These are phyloP conservation scores for Darksidea phi DNA, from an alignment of 495 filamentous ascomycete species.

Conservation along the genomic window DNA sequence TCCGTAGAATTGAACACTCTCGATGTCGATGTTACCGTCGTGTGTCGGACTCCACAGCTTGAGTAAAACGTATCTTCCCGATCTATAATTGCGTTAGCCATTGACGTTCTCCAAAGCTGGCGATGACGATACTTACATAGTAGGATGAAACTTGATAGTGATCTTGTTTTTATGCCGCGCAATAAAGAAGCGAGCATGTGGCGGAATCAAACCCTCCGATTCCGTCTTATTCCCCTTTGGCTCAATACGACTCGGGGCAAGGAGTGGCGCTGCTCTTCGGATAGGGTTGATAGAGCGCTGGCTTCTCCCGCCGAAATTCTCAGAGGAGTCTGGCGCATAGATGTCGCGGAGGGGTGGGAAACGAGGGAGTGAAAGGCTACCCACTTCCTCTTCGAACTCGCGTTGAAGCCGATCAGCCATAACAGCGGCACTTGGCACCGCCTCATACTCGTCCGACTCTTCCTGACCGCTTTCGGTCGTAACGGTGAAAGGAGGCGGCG, in stretches of 20 bases:
- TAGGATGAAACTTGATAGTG: slow-evolving; percentile 84
- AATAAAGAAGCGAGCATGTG: slow-evolving; percentile 76
- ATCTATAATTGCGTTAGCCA: slow-evolving; percentile 42
- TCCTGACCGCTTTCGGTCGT: slow-evolving; percentile 52
- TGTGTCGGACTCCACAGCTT: slow-evolving; percentile 79
- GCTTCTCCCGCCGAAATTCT: slow-evolving; percentile 6
- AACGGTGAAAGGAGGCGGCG: slow-evolving; percentile 47
- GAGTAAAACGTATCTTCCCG: slow-evolving; percentile 73
- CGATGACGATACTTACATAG: slow-evolving; percentile 57
- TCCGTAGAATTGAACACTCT: slow-evolving; percentile 74
- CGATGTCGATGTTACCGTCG: slow-evolving; percentile 78
- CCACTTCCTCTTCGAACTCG: slow-evolving; percentile 36
- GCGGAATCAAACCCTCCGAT: slow-evolving; percentile 50
- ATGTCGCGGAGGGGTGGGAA: slow-evolving; percentile 4
- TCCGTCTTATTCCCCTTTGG: slow-evolving; percentile 35
- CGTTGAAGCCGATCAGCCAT: slow-evolving; percentile 41
- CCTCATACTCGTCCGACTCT: slow-evolving; percentile 47
- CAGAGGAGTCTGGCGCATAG: background rate
- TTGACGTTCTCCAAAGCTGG: background rate
- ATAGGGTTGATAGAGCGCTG: slow-evolving; percentile 11
- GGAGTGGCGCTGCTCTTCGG: slow-evolving; percentile 19
- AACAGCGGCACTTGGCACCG: slow-evolving; percentile 38
- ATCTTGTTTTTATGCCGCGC: slow-evolving; percentile 76
- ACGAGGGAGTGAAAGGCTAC: slow-evolving; percentile 10
- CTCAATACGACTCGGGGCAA: slow-evolving; percentile 32